A percentile compares a stretch with the other conserved stretches of the same genome.
Conservation (phyloP, 208 protist genomes). For the Leishmania gerbilli region DNA sequence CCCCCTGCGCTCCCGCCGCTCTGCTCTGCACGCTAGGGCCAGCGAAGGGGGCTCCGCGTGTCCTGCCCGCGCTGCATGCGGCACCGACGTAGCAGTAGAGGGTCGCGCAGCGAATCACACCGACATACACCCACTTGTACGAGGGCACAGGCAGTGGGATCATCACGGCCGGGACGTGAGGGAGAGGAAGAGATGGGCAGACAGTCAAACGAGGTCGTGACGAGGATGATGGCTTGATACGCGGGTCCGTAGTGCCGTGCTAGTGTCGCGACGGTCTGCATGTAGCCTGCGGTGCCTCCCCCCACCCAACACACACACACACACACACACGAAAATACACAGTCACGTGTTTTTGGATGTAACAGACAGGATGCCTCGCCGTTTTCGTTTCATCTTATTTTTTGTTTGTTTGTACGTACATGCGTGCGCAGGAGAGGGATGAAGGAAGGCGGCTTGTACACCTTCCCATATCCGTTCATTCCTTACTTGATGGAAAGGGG, state of each 20-base stretch:
- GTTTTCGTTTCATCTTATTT: background rate
- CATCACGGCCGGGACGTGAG: background rate
- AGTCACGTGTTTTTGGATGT: background rate
- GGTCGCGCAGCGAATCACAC: background rate
- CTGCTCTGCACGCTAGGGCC: background rate
- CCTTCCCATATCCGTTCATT: too few species aligned
- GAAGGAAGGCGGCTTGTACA: too few species aligned
- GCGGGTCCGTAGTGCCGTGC: too few species aligned
- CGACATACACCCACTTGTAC: background rate
- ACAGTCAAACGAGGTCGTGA: background rate
- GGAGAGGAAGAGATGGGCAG: background rate
- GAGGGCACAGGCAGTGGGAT: background rate
- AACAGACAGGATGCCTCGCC: background rate
- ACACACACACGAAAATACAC: background rate
- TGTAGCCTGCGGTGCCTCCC: background rate
- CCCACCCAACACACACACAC: background rate
- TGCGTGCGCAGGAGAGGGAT: background rate
- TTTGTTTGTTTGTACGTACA: background rate
- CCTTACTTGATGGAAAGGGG: background rate
- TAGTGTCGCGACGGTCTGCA: background rate
- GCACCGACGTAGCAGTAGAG: background rate
- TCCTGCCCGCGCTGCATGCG: background rate
- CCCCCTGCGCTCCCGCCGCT: background rate
- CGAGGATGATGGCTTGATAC: background rate
- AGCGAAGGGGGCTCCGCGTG: background rate